Evolutionary conservation across 257 asterid genomes (phyloP).

Genomic region (Eucommia ulmoides): DNA sequence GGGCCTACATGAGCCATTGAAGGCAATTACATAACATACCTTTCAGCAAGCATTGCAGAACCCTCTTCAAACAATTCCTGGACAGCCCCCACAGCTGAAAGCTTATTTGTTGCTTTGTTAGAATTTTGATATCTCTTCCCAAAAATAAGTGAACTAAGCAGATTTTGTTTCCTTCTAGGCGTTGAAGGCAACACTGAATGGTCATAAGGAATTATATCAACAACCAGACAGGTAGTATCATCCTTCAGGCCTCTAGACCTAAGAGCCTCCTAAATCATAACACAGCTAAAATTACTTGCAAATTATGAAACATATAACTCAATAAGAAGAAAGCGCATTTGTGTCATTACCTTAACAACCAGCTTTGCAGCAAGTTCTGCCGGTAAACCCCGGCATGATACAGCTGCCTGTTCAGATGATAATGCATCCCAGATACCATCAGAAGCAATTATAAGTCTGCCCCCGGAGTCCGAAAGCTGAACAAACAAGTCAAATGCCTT

Average conservation of each 20-base stretch:
- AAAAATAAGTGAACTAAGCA: not conserved
- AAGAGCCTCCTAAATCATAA: not conserved
- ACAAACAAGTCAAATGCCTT: too few species aligned
- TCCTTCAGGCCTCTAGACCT: not conserved
- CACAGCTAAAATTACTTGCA: not conserved
- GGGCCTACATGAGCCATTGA: too few species aligned
- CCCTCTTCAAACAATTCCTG: constrained; percentile 1
- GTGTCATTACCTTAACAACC: not conserved
- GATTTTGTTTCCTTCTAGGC: not conserved
- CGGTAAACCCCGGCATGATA: not conserved
- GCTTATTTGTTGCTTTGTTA: not conserved
- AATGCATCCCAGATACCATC: constrained; percentile 4
- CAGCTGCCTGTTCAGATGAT: not conserved
- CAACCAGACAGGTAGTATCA: not conserved
- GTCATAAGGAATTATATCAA: not conserved
- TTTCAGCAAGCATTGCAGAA: constrained; percentile 2
- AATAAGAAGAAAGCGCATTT: not conserved
- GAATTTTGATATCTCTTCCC: not conserved
- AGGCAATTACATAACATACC: not conserved
- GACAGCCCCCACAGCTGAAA: not conserved
- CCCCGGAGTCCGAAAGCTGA: not conserved
- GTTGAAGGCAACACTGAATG: not conserved
- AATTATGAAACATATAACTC: not conserved
- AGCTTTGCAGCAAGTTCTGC: constrained; percentile 2
- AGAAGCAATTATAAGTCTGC: constrained; percentile 4